A percentile compares a stretch with the other conserved stretches of the same genome.
These are phyloP conservation scores for Pythium aquatile DNA, from an alignment of 352 stramenopile genomes.

Conservation along the genomic window DNA sequence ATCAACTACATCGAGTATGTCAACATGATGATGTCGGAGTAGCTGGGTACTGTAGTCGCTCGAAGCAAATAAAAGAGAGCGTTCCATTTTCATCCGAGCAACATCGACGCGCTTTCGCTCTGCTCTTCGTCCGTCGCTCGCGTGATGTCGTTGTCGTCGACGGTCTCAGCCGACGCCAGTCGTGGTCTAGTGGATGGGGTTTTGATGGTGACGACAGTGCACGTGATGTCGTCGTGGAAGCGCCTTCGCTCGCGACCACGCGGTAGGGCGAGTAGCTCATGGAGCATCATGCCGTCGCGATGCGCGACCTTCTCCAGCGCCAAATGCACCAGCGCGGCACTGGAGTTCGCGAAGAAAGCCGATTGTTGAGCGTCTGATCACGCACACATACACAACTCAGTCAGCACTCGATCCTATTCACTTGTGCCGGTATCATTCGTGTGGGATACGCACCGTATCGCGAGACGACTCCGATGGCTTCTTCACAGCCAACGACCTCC, in stretches of 20 bases:
- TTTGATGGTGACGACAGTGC: constrained; percentile 67
- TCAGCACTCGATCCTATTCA: neutral
- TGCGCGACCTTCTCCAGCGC: constrained; percentile 70
- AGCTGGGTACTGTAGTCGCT: constrained; percentile 9
- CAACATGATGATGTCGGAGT: constrained; percentile 95
- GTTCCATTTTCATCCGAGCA: neutral
- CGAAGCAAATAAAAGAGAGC: neutral
- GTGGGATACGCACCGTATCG: constrained; percentile 50
- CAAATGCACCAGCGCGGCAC: constrained; percentile 63
- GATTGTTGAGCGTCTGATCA: constrained; percentile 13
- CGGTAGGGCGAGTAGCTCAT: constrained; percentile 60
- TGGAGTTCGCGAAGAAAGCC: constrained; percentile 49
- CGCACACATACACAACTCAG: neutral
- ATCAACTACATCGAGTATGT: constrained; percentile 95
- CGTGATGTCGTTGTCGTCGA: constrained; percentile 12
- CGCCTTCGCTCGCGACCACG: constrained; percentile 47
- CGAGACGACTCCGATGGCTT: constrained; percentile 64
- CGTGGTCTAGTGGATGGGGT: constrained; percentile 2
- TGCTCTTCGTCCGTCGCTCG: constrained; percentile 9
- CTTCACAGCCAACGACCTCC: constrained; percentile 69
- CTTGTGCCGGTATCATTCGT: neutral
- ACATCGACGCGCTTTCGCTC: constrained; percentile 5
- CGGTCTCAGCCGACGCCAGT: constrained; percentile 14
- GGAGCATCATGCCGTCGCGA: constrained; percentile 64
- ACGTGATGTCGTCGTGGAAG: constrained; percentile 81